Percentiles rank a stretch among this genome's conserved stretches.
phyloP scores from a whole-genome alignment of 129 eudicot genomes.

The Artemisia argyi region DNA sequence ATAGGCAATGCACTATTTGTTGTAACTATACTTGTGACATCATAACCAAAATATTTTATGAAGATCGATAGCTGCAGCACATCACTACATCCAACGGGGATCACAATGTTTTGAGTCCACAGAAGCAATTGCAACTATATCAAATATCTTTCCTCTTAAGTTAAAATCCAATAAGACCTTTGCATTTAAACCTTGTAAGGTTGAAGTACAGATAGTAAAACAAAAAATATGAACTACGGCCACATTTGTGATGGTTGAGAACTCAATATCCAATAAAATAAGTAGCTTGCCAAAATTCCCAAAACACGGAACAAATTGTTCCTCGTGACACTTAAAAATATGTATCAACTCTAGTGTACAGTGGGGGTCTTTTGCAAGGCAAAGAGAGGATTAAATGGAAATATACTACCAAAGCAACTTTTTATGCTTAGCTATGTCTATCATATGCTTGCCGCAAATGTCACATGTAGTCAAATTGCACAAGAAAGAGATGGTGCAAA shows the following conservation, averaged over 20 bases:
- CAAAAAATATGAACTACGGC: neutral
- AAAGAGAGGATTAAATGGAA: too few species aligned
- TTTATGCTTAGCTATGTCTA: too few species aligned
- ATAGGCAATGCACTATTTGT: neutral
- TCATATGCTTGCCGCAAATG: conserved; percentile 1
- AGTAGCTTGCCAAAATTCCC: too few species aligned
- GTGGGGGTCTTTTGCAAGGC: neutral
- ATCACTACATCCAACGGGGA: neutral
- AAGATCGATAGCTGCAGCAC: neutral
- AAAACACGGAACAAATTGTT: neutral
- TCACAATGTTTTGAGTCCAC: neutral
- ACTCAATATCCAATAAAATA: too few species aligned
- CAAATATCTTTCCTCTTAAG: too few species aligned
- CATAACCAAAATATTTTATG: neutral
- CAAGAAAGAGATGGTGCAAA: conserved; percentile 11
- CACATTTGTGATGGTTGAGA: neutral
- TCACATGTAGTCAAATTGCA: neutral
- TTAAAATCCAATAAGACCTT: too few species aligned
- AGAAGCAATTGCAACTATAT: neutral
- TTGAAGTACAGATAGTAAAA: too few species aligned
- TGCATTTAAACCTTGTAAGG: too few species aligned
- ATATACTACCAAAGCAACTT: too few species aligned
- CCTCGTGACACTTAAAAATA: neutral
- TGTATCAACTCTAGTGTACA: neutral
- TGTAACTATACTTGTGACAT: neutral